Base-by-base conservation (phyloP, 2,329 filamentous ascomycete genomes). In the Didymella glomerata region DNA sequence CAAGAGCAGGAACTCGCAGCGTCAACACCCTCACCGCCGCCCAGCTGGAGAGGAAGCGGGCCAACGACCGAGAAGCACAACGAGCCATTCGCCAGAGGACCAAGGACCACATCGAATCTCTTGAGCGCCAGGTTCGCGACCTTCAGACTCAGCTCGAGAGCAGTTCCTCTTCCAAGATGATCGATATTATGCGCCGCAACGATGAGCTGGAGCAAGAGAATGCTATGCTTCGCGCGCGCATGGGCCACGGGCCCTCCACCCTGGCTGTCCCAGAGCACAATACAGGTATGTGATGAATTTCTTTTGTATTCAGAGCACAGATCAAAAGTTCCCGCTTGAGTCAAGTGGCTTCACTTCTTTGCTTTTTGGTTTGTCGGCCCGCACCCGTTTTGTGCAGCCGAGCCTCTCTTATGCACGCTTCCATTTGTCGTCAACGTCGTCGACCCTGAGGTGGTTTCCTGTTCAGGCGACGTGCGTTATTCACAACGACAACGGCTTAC, bases 41-140 rank as follows among this genome's bases (percentile, higher is more conserved):
- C 57, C 85, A 86, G 67, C 76, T 87, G 48, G 85, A 86, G 66
- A 78, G 85, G 49, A 87, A 87, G 71, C 79, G 85, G 59, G 85
- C 85, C 61, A 86, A 86, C 71, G 85, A 87, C 70, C 80, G 85
- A 61, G 85, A 87, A 72, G 84, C 85, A 53, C 85, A 87, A 69
- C 80, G 84, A 64, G 84, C 84, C 48, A 87, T 86, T 64, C 82
- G 85, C 28, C 83, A 85, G 68, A 76, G 85, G 60, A 86, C 84
- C 41, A 86, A 85, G 64, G 83, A 85, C 63, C 84, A 85, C 69
- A 86, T 86, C 60, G 84, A 86, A 62, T 77, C 76, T 27, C 79
- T 87, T n/a, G 84, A 87, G 66, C 76, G 79, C 48, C 82, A 83
- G 57, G 81, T 86, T 46, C 80, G 79, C 42, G 84, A 86, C 45